These are phyloP conservation scores for Marasmius fiardii DNA, from an alignment of 1,284 basidiomycete genomes.

Conservation along the genomic window DNA sequence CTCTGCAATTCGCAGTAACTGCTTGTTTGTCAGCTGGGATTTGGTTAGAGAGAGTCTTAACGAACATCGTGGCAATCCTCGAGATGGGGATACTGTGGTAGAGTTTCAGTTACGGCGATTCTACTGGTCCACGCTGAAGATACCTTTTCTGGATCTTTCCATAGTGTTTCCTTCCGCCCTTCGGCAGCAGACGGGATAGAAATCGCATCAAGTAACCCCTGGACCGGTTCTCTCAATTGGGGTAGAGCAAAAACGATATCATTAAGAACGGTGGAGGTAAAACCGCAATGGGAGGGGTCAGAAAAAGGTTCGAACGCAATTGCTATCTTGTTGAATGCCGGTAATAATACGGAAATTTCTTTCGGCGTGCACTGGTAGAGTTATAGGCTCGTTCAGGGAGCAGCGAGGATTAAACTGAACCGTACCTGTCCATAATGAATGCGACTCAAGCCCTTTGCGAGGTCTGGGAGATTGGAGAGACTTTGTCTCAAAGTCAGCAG, in stretches of 20 bases:
- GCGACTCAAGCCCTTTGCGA: slow-evolving; percentile 84
- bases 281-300: slow-evolving; percentile 43
- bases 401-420: background rate
- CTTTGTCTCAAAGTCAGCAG: slow-evolving; percentile 66
- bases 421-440: slow-evolving; percentile 88
- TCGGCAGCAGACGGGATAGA: slow-evolving; percentile 64
- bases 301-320: slow-evolving; percentile 57
- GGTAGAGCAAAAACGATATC: slow-evolving; percentile 72
- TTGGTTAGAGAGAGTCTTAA: background rate
- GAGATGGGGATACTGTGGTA: background rate
- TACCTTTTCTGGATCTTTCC: slow-evolving; percentile 69
- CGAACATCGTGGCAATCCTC: background rate
- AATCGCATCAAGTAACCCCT: slow-evolving; percentile 57
- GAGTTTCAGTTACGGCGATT: slow-evolving; percentile 37
- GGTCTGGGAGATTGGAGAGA: slow-evolving; percentile 79
- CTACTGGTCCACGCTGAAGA: slow-evolving; percentile 52
- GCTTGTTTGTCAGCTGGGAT: background rate
- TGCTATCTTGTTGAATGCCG: slow-evolving; percentile 74
- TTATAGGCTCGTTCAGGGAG: background rate
- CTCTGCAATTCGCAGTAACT: slow-evolving; percentile 64
- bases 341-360: slow-evolving; percentile 78
- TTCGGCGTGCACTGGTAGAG: slow-evolving; percentile 69
- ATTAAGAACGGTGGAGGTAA: slow-evolving; percentile 69
- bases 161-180: slow-evolving; percentile 72
- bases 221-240: slow-evolving; percentile 53